Conservation (phyloP, 345 rosid species). For the Syzygium jambos region DNA sequence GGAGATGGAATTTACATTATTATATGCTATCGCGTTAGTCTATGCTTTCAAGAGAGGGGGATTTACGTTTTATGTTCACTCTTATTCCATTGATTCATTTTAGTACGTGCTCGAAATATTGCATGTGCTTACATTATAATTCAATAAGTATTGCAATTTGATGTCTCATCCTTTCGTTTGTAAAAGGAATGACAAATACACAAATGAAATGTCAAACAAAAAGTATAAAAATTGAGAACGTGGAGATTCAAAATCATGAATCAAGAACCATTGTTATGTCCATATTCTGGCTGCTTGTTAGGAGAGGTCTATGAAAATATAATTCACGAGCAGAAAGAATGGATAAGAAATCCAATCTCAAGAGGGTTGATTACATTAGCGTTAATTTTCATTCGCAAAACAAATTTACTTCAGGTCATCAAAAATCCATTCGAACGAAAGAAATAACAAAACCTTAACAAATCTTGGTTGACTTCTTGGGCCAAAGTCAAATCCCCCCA, state of each 20-base stretch:
- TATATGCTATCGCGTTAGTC: not conserved
- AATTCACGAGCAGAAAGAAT: no score
- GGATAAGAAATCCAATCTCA: no score
- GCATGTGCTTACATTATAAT: not conserved
- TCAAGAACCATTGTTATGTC: no score
- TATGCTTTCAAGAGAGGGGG: not conserved
- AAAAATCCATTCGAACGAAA: not conserved
- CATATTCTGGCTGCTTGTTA: no score
- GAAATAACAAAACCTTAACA: not conserved
- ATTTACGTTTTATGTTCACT: not conserved
- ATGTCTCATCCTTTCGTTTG: not conserved
- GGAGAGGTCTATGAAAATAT: no score
- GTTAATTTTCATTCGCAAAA: not conserved
- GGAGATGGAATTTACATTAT: not conserved
- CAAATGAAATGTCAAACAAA: no score
- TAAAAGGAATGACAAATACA: no score
- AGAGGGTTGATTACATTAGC: not conserved
- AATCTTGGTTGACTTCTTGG: not conserved
- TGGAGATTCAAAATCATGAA: no score
- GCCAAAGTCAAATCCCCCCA: not conserved
- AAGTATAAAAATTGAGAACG: no score
- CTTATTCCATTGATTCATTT: not conserved
- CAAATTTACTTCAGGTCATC: not conserved
- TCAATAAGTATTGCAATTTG: not conserved
- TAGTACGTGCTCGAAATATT: not conserved